Base-by-base conservation (phyloP, 345 rosid species). In the Gossypium australe region DNA sequence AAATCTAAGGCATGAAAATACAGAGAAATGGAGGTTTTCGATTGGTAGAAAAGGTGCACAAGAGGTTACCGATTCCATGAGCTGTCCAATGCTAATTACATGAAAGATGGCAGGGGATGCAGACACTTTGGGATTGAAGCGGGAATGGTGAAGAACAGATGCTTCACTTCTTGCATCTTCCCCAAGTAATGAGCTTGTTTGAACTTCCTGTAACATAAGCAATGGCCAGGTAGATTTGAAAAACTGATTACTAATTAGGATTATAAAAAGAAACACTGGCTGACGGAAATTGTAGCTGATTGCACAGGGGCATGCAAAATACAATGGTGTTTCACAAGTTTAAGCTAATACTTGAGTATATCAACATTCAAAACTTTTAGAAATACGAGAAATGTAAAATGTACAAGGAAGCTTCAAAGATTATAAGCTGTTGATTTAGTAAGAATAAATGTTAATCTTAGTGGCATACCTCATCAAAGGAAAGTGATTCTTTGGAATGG, bases 71-170 rank as follows among this genome's bases (percentile, higher is more conserved):
- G 97, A 89, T 85, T 95, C 97, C 83, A 95, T 81, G 34, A 93
- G 97, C 84, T 95, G 88, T 57, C 98, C 97, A 72, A 95, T 86
- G 89, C 97, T 86, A 77, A 93, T 86, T 71, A 91, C 82, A 64
- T 87, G 89, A 34, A 92, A 88, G 76, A 77, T 75, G 12, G 34
- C 16, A 60, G 64, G 64, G 34, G 64, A 60, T 25, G 64, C 64
- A 87, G 76, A 73, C 76, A 87, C 81, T 77, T 76, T 87, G 18
- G 94, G 89, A 72, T 76, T 82, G 75, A 88, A 89, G 63, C 82
- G 88, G 16, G 87, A 77, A 66, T 83, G 61, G 72, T 85, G 83
- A n/a, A 81, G 76, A 77, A 87, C 88, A 77, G 96, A 91, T 77
- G 89, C 88, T 79, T 91, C 94, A 75, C 97, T 91, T 13, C 76